These are phyloP conservation scores for Nitzschia sp. DNA, from an alignment of 108 stramenopile genomes.

Conservation along the genomic window DNA sequence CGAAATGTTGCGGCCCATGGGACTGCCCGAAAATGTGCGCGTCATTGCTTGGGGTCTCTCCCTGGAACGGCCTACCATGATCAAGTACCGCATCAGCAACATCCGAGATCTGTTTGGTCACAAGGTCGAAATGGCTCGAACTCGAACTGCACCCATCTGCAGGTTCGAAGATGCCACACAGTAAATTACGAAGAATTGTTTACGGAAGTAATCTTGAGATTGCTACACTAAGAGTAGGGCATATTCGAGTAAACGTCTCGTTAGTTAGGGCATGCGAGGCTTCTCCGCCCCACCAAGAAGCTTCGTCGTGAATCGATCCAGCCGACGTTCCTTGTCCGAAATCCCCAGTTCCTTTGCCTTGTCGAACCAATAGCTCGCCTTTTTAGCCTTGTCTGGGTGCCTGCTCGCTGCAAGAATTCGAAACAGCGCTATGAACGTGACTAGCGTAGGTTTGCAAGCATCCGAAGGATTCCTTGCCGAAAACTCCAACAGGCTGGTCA, in stretches of 20 bases:
- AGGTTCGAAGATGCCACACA: conserved; percentile 72
- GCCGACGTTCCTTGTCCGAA: not conserved
- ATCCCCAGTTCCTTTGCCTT: not conserved
- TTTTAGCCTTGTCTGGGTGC: not conserved
- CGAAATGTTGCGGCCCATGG: conserved; percentile 99
- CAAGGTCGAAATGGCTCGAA: conserved; percentile 96
- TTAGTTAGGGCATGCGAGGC: not conserved
- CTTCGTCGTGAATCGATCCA: not conserved
- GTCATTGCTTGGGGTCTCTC: conserved; percentile 99
- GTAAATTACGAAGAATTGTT: not conserved
- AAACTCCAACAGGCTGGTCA: not conserved
- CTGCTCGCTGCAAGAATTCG: conserved; percentile 10
- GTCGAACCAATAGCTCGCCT: conserved; percentile 16
- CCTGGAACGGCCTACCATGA: conserved; percentile 99
- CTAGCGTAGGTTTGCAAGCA: conserved; percentile 16
- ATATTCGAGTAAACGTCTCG: not conserved
- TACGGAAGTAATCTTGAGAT: too few relatives aligned
- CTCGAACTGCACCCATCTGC: conserved; percentile 92
- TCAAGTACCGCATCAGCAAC: conserved; percentile 99
- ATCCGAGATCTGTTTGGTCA: conserved; percentile 99
- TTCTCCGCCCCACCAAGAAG: not conserved
- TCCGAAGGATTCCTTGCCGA: not conserved
- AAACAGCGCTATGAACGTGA: conserved; percentile 25
- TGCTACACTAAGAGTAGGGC: not conserved
- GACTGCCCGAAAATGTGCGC: conserved; percentile 98